Percentiles rank a stretch among this genome's conserved stretches.
Conservation (phyloP, 169 alveolate species). For the Plasmodium berghei region DNA sequence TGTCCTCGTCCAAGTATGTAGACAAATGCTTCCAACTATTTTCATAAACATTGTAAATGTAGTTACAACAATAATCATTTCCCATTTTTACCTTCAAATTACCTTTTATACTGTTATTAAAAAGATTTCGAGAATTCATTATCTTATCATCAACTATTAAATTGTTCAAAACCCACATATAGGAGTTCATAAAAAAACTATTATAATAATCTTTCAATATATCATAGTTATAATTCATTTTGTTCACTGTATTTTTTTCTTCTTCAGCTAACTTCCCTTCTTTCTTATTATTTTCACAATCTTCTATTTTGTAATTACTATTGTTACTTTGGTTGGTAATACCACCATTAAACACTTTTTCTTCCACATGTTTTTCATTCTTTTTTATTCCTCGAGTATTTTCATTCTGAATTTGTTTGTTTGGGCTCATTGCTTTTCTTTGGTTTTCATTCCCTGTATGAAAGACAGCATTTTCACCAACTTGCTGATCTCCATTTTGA, state of each 20-base stretch:
- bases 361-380: background rate
- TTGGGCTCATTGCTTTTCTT: background rate
- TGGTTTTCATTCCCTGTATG: background rate
- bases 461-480: background rate
- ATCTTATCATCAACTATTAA: constrained; percentile 93
- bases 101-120: constrained; percentile 80
- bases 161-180: constrained; percentile 97
- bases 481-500: background rate
- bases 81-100: constrained; percentile 75
- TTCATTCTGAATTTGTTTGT: background rate
- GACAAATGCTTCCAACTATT: constrained; percentile 72
- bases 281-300: background rate
- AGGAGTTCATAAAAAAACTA: constrained; percentile 93
- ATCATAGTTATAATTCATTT: constrained; percentile 84
- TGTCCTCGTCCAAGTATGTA: constrained; percentile 57
- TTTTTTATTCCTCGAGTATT: background rate
- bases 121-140: constrained; percentile 83
- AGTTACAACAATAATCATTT: constrained; percentile 66
- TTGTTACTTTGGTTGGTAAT: background rate
- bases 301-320: background rate
- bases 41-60: constrained; percentile 49
- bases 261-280: constrained; percentile 7
- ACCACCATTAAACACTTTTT: background rate
- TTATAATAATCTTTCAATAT: constrained; percentile 93
- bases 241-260: constrained; percentile 51